These are phyloP conservation scores for Bothia castanella DNA, from an alignment of 1,284 basidiomycete species.

Conservation along the genomic window DNA sequence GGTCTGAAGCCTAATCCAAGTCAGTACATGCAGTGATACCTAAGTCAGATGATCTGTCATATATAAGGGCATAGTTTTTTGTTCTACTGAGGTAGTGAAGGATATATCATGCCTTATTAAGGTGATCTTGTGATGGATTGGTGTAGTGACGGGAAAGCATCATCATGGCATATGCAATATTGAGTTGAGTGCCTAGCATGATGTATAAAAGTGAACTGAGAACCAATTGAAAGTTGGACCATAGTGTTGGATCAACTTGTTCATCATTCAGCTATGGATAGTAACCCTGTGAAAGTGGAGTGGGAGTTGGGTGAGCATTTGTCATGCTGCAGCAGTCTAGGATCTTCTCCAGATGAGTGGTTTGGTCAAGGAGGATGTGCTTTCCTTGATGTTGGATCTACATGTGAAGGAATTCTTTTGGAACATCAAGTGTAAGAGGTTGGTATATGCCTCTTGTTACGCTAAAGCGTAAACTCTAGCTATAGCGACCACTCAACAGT, in stretches of 20 bases:
- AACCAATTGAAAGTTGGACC: background rate
- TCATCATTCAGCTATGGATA: too few species aligned
- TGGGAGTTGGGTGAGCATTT: too few species aligned
- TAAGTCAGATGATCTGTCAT: background rate
- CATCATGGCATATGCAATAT: too few species aligned
- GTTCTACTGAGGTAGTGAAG: slow-evolving; percentile 23
- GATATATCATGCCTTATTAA: slow-evolving; percentile 17
- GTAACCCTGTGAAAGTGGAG: background rate
- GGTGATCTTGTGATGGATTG: background rate
- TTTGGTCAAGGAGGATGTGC: background rate
- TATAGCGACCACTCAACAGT: too few species aligned
- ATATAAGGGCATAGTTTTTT: background rate
- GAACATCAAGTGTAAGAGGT: too few species aligned
- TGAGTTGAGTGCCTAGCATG: background rate
- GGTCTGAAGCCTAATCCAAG: slow-evolving; percentile 26
- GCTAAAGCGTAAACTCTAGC: too few species aligned
- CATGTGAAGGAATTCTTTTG: background rate
- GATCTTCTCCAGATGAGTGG: background rate
- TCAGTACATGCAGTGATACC: slow-evolving; percentile 24
- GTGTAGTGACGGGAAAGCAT: too few species aligned
- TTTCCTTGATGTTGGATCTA: too few species aligned
- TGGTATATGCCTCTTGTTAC: too few species aligned
- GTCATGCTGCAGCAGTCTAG: background rate
- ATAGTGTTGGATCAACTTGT: background rate
- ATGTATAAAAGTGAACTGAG: background rate